Evolutionary conservation across 2,329 filamentous ascomycete species (phyloP).

Genomic region (Curvularia lunata): DNA sequence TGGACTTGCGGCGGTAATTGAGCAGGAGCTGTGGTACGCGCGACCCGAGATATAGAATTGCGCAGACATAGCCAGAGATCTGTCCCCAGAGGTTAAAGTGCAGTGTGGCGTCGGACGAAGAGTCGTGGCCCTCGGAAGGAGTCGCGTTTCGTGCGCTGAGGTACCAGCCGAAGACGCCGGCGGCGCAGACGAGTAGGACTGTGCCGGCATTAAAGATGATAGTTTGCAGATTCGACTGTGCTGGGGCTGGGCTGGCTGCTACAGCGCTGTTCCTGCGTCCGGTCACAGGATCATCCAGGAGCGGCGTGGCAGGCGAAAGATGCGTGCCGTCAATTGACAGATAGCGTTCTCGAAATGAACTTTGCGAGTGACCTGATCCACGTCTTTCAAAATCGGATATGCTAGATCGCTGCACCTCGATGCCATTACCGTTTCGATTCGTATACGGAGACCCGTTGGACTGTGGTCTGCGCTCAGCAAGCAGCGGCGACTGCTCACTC

Average conservation of each 20-base stretch:
- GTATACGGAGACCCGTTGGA: constrained; percentile 29
- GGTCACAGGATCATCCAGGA: constrained; percentile 57
- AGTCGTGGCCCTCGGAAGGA: constrained; percentile 38
- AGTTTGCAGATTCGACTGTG: constrained; percentile 59
- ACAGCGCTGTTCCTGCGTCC: constrained; percentile 44
- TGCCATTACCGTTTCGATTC: constrained; percentile 27
- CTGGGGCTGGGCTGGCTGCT: constrained; percentile 50
- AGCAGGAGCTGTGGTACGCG: constrained; percentile 88
- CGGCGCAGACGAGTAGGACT: constrained; percentile 80
- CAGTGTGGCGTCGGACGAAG: constrained; percentile 54
- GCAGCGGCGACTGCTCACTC: constrained; percentile 47
- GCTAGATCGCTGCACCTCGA: constrained; percentile 29
- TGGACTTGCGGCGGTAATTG: constrained; percentile 91
- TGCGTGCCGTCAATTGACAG: constrained; percentile 68
- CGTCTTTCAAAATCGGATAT: constrained; percentile 49
- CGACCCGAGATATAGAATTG: constrained; percentile 84
- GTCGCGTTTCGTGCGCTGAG: constrained; percentile 58
- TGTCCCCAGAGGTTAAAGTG: constrained; percentile 81
- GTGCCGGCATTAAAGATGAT: constrained; percentile 76
- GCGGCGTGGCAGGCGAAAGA: constrained; percentile 82
- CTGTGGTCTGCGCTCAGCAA: constrained; percentile 36
- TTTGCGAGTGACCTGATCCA: constrained; percentile 40
- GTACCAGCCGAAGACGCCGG: constrained; percentile 87
- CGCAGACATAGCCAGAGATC: constrained; percentile 92
- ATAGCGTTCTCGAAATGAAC: constrained; percentile 54